Evolutionary conservation across 1,139 yeast genomes (phyloP).

Genomic region (Groenewaldozyma auringiensis): DNA sequence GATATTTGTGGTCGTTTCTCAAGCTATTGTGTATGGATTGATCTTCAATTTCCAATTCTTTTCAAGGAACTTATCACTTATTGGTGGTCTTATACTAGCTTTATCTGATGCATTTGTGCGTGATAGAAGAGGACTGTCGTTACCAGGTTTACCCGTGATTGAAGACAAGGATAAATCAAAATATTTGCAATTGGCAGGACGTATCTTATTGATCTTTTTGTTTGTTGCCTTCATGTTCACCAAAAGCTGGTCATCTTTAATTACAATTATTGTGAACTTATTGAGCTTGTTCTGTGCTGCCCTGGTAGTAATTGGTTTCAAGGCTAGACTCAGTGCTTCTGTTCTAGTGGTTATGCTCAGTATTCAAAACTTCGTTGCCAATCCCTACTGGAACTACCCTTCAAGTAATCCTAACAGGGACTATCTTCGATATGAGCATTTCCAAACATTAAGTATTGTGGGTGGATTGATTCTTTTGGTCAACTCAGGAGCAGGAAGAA

Average conservation of each 20-base stretch:
- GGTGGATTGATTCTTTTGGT: slow-evolving; percentile 90
- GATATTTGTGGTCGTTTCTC: slow-evolving; percentile 65
- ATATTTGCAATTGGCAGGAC: slow-evolving; percentile 81
- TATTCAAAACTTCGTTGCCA: slow-evolving; percentile 68
- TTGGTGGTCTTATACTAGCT: slow-evolving; percentile 88
- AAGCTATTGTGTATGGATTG: slow-evolving; percentile 86
- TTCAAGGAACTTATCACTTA: slow-evolving; percentile 78
- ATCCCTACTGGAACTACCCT: slow-evolving; percentile 83
- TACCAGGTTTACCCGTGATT: slow-evolving; percentile 89
- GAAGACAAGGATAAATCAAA: slow-evolving; percentile 78
- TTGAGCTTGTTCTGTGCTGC: slow-evolving; percentile 66
- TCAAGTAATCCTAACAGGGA: slow-evolving; percentile 74
- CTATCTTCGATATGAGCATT: slow-evolving; percentile 84
- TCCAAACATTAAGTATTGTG: slow-evolving; percentile 89
- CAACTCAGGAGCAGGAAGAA: slow-evolving; percentile 94
- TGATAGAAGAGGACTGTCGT: slow-evolving; percentile 58
- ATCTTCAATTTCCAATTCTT: slow-evolving; percentile 76
- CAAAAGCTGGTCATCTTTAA: slow-evolving; percentile 57
- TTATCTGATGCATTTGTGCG: slow-evolving; percentile 84
- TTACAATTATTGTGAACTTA: slow-evolving; percentile 57
- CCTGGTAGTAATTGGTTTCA: slow-evolving; percentile 85
- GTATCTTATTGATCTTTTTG: slow-evolving; percentile 75
- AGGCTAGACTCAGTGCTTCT: slow-evolving; percentile 84
- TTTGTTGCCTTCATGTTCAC: slow-evolving; percentile 82
- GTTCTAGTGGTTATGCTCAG: slow-evolving; percentile 66